A percentile compares a stretch with the other conserved stretches of the same genome.
phyloP scores from a whole-genome alignment of 2,329 filamentous ascomycete genomes.

The Cytospora paraplurivora region DNA sequence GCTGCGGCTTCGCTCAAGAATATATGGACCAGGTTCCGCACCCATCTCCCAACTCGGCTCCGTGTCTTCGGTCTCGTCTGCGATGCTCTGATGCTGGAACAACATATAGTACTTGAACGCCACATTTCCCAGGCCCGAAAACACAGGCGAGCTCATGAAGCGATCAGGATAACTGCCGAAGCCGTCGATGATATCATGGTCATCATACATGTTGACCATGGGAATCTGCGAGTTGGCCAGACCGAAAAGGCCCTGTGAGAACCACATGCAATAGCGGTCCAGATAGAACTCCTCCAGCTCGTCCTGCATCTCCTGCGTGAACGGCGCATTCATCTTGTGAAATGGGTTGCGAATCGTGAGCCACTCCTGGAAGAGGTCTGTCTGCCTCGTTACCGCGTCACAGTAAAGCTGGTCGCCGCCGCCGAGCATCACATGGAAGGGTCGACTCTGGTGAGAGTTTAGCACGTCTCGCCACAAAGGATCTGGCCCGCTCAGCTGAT shows the following conservation, averaged over 20 bases:
- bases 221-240: slow-evolving; percentile 92
- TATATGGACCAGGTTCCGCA: slow-evolving; percentile 80
- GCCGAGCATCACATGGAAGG: slow-evolving; percentile 98
- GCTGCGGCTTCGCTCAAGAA: slow-evolving; percentile 81
- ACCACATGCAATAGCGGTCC: slow-evolving; percentile 89
- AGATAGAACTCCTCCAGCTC: slow-evolving; percentile 90
- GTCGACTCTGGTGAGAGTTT: slow-evolving; percentile 85
- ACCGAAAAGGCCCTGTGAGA: slow-evolving; percentile 92
- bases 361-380: slow-evolving; percentile 80
- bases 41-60: slow-evolving; percentile 95
- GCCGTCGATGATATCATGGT: slow-evolving; percentile 89
- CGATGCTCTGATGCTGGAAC: slow-evolving; percentile 92
- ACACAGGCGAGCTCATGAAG: slow-evolving; percentile 89
- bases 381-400: slow-evolving; percentile 76
- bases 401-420: slow-evolving; percentile 98
- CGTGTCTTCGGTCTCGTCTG: slow-evolving; percentile 75
- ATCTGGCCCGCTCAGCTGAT: slow-evolving; percentile 87
- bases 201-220: slow-evolving; percentile 98
- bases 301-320: slow-evolving; percentile 79
- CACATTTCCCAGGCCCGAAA: slow-evolving; percentile 84
- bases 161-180: slow-evolving; percentile 91
- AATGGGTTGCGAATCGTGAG: slow-evolving; percentile 75
- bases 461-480: slow-evolving; percentile 96
- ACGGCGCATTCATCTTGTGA: slow-evolving; percentile 77
- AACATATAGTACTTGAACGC: slow-evolving; percentile 99